These are phyloP conservation scores for Fagopyrum esculentum DNA, from an alignment of 148 eudicot species.

Conservation along the genomic window DNA sequence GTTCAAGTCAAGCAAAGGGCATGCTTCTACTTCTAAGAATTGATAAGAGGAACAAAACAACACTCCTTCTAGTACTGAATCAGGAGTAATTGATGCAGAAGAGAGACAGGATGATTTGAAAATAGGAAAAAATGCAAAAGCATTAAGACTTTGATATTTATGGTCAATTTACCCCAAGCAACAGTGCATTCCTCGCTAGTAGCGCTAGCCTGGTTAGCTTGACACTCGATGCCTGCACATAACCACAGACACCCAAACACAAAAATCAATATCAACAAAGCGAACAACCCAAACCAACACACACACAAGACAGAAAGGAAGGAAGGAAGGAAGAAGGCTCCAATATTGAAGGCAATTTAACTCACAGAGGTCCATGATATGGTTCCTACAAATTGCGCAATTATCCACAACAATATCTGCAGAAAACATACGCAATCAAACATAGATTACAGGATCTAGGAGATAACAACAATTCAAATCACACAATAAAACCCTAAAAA, in stretches of 20 bases:
- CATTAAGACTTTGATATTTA: too few relatives aligned
- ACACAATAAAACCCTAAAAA: not conserved
- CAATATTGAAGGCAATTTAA: too few relatives aligned
- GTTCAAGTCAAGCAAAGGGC: too few relatives aligned
- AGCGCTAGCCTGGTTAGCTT: conserved; percentile 89
- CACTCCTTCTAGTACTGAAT: too few relatives aligned
- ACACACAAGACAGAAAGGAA: too few relatives aligned
- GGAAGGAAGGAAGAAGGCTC: too few relatives aligned
- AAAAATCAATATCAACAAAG: not conserved
- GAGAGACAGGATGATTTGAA: too few relatives aligned
- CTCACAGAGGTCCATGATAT: not conserved
- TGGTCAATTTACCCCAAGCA: conserved; percentile 60
- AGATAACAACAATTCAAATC: not conserved
- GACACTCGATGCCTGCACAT: conserved; percentile 29
- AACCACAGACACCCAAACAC: conserved; percentile 14
- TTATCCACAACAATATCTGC: not conserved
- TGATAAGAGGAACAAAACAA: too few relatives aligned
- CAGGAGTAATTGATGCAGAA: too few relatives aligned
- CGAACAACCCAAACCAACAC: too few relatives aligned
- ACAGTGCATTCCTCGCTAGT: conserved; percentile 91
- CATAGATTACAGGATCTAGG: not conserved
- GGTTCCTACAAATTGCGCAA: not conserved
- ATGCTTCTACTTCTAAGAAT: too few relatives aligned
- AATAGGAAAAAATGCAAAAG: too few relatives aligned
- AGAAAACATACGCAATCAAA: not conserved